A percentile compares a stretch with the other conserved stretches of the same genome.
These are phyloP conservation scores for Hanseniaspora taiwanica DNA, from an alignment of 805 yeast species.

Conservation along the genomic window DNA sequence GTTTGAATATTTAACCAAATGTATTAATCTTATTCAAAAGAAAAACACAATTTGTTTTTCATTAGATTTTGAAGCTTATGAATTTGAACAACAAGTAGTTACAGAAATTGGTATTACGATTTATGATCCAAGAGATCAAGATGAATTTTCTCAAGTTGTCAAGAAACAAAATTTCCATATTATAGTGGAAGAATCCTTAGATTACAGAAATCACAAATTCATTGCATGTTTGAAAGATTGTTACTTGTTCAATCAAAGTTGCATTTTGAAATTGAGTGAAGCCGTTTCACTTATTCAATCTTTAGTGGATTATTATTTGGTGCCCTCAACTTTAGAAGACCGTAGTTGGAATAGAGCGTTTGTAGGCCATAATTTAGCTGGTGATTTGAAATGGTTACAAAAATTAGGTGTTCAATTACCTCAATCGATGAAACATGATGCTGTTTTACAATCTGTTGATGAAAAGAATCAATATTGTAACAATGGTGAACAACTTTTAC, in stretches of 20 bases:
- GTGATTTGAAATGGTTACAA: conserved; percentile 41
- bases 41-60: conserved; percentile 27
- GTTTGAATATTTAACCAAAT: neutral
- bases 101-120: conserved; percentile 49
- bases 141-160: conserved; percentile 26
- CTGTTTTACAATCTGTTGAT: neutral
- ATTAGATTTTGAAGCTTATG: conserved; percentile 48
- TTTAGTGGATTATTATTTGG: conserved; percentile 32
- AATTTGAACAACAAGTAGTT: conserved; percentile 27
- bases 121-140: conserved; percentile 39
- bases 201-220: conserved; percentile 35
- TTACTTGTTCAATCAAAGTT: conserved; percentile 38
- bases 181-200: conserved; percentile 30
- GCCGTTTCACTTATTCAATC: conserved; percentile 29
- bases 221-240: conserved; percentile 41
- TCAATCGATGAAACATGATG: conserved; percentile 10
- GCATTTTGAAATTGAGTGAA: conserved; percentile 26
- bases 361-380: conserved; percentile 48
- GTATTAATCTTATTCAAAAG: neutral
- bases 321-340: conserved; percentile 16
- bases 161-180: conserved; percentile 30
- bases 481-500: neutral
- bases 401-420: conserved; percentile 37
- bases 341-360: conserved; percentile 24
- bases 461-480: neutral